Conservation (phyloP, 106 monocot species). For the Acorus calamus region DNA sequence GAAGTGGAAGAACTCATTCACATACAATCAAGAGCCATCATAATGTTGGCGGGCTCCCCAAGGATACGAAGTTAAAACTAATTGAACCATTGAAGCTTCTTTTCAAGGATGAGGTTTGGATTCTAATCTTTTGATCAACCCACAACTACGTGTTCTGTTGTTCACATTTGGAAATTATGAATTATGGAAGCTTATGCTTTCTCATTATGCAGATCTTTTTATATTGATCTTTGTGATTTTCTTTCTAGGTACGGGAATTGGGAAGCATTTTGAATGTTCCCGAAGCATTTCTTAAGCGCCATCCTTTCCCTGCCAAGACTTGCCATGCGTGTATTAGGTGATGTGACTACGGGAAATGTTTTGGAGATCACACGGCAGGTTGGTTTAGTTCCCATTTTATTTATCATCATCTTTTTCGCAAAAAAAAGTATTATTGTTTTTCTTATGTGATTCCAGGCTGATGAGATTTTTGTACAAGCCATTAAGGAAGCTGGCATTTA, state of each 20-base stretch:
- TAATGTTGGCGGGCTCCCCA: constrained; percentile 97
- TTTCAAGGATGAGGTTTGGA: constrained; percentile 88
- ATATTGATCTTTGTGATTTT: neutral
- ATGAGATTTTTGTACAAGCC: constrained; percentile 94
- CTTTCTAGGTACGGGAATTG: constrained; percentile 61
- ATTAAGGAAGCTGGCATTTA: constrained; percentile 95
- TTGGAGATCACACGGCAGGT: constrained; percentile 89
- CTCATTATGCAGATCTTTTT: neutral
- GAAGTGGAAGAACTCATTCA: constrained; percentile 87
- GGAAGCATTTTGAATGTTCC: constrained; percentile 87
- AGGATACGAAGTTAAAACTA: constrained; percentile 89
- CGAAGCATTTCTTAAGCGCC: constrained; percentile 81
- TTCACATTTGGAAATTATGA: too few species aligned
- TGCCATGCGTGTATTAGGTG: constrained; percentile 86
- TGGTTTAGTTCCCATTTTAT: neutral
- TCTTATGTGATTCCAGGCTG: constrained; percentile 36
- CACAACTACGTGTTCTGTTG: neutral
- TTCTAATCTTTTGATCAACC: neutral
- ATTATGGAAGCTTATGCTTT: too few species aligned
- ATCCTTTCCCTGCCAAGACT: constrained; percentile 98
- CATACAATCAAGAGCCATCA: constrained; percentile 98
- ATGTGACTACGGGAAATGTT: constrained; percentile 90
- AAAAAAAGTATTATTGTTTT: neutral
- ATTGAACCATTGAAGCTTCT: constrained; percentile 95
- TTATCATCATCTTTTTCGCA: neutral